These are phyloP conservation scores for Diaporthe sp. DNA, from an alignment of 2,329 filamentous ascomycete genomes.

Conservation along the genomic window DNA sequence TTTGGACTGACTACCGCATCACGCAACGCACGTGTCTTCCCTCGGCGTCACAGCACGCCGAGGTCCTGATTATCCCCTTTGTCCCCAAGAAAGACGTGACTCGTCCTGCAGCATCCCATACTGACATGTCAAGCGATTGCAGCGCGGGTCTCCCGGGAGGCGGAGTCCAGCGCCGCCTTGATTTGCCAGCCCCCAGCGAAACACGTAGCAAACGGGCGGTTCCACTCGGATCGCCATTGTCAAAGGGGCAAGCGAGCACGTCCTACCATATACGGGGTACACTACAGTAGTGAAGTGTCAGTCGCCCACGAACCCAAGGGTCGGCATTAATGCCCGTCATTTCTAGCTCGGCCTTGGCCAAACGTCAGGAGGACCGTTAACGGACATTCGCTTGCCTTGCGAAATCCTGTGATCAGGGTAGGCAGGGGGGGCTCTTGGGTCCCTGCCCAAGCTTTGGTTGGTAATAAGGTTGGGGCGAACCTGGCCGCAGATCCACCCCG, in stretches of 20 bases:
- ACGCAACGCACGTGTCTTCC: conserved; percentile 2
- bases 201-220: conserved; percentile 20
- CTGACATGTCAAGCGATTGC: conserved; percentile 20
- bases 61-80: not conserved
- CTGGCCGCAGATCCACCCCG: conserved; percentile 24
- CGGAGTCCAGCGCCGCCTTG: not conserved
- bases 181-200: conserved; percentile 17
- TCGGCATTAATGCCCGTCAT: conserved; percentile 21
- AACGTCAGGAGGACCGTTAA: conserved; percentile 25
- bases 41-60: not conserved
- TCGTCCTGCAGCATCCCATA: conserved; percentile 3
- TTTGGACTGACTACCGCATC: not conserved
- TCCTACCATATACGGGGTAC: not conserved
- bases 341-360: conserved; percentile 12
- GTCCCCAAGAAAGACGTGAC: not conserved
- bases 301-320: not conserved
- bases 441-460: not conserved
- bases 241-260: not conserved
- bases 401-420: conserved; percentile 1
- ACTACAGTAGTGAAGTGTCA: not conserved
- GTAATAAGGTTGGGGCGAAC: conserved; percentile 34
- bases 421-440: not conserved
- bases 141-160: conserved; percentile 16
- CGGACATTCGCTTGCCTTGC: not conserved
- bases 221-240: conserved; percentile 1